phyloP scores from a whole-genome alignment of 2,329 filamentous ascomycete genomes.

The Rugonectria rugulosa region DNA sequence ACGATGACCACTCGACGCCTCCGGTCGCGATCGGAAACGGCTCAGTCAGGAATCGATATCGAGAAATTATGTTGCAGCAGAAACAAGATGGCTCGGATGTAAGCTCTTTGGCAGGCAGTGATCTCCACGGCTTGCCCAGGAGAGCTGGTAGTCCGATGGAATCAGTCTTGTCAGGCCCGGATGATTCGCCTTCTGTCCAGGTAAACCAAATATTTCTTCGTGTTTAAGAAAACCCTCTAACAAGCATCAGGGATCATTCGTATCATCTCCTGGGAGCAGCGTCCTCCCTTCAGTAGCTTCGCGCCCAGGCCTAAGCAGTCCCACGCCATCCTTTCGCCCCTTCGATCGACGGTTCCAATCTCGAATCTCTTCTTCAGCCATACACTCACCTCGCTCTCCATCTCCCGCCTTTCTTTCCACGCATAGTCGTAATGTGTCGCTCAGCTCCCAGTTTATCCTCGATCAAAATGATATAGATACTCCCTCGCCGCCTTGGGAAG shows the following conservation, averaged over 20 bases:
- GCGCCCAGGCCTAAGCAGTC: constrained; percentile 69
- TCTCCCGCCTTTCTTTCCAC: constrained; percentile 81
- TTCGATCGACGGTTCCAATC: constrained; percentile 97
- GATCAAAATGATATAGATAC: constrained; percentile 73
- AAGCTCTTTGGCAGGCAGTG: constrained; percentile 57
- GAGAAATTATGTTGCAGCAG: constrained; percentile 53
- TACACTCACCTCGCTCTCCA: constrained; percentile 69
- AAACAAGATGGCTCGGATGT: constrained; percentile 58
- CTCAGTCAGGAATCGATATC: constrained; percentile 51
- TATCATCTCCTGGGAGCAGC: constrained; percentile 77
- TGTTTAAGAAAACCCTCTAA: constrained; percentile 35
- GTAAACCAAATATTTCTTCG: constrained; percentile 52
- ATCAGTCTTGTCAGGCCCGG: constrained; percentile 76
- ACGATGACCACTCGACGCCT: constrained; percentile 28
- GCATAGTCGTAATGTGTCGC: constrained; percentile 82
- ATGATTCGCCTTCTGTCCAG: constrained; percentile 85
- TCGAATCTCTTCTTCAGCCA: constrained; percentile 68
- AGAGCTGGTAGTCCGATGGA: constrained; percentile 72
- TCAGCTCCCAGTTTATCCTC: constrained; percentile 72
- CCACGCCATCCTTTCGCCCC: constrained; percentile 85
- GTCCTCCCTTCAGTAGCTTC: constrained; percentile 74
- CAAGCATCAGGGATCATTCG: constrained; percentile 61
- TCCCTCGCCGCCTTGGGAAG: constrained; percentile 89
- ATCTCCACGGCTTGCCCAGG: constrained; percentile 57
- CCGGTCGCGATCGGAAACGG: constrained; percentile 33